Evolutionary conservation across 1,139 yeast genomes (phyloP), one percentile per base, ranked within the genome.

Genomic region (Wickerhamomyces sp.): DNA sequence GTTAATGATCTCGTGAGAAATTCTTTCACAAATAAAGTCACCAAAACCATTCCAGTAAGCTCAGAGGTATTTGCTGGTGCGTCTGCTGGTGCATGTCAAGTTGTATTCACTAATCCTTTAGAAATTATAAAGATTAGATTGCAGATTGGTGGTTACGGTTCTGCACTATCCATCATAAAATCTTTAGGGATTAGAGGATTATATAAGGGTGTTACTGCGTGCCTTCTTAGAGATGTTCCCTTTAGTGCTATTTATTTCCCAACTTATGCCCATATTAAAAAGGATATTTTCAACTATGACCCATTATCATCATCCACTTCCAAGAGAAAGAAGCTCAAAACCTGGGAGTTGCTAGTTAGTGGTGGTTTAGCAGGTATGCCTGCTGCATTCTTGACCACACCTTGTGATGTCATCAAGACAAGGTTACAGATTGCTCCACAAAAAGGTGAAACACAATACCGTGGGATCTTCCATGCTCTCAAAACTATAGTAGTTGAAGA

Each of bases 361-460:
- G 98, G 98, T 64, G 97, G 96, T 12, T 63, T 90, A 53, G 97
- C 98, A 17, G 98, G 98, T 60, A 89, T 95, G 67, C 98, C 98
- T 12, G 95, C 97, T 28, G 98, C 98, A 6, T 90, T 85, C 62
- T 70, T 90, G 55, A 90, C 97, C 5, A 90, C 97, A 1, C 97
- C 97, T 2, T 90, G 89, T 50, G 97, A 90, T 72, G 98, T 92
- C 38, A 86, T 92, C 55, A 92, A 92, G 68, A 92, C 98, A 7
- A 81, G 97, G 64, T 70, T 92, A 49, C 98, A 92, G 67, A 82
- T 89, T 50, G 96, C 84, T 59, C 74, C 88, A 13, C 79, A 83
- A 52, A 67, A 75, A 42, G 90, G 90, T 40, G 96, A 88, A 56
- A 74, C 86, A 24, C 75, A 76, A 38, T 92, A 92, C 65, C 70